These are phyloP conservation scores for Aspergillus luchuensis DNA, from an alignment of 2,329 filamentous ascomycete species.

Conservation along the genomic window DNA sequence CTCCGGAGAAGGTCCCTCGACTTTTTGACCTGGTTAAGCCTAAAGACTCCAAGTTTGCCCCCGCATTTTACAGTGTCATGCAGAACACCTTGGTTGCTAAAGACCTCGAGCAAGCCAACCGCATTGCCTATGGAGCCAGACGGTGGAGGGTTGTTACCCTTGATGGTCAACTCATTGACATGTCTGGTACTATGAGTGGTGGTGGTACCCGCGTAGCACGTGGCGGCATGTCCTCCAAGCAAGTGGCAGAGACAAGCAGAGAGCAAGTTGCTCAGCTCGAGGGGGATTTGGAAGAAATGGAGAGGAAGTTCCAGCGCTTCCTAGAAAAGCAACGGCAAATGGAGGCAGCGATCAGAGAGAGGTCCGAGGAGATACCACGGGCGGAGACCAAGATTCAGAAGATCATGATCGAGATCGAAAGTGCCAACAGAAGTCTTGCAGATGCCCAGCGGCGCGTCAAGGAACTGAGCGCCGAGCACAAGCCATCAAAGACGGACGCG, in stretches of 20 bases:
- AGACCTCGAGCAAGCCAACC: conserved; percentile 92
- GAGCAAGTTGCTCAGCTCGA: conserved; percentile 89
- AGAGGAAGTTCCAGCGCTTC: conserved; percentile 79
- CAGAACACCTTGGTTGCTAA: conserved; percentile 93
- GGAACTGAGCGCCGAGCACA: conserved; percentile 78
- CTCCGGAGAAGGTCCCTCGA: conserved; percentile 87
- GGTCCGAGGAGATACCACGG: conserved; percentile 77
- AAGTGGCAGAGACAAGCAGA: conserved; percentile 80
- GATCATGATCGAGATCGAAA: conserved; percentile 83
- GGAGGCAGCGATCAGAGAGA: conserved; percentile 69
- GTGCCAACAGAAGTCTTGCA: conserved; percentile 76
- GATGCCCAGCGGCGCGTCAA: conserved; percentile 84
- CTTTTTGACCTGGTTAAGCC: conserved; percentile 90
- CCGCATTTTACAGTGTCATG: conserved; percentile 93
- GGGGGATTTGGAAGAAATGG: conserved; percentile 78
- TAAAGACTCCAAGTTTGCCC: conserved; percentile 81
- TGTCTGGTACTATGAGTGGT: conserved; percentile 98
- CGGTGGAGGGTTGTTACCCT: conserved; percentile 96
- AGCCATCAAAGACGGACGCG: conserved; percentile 79
- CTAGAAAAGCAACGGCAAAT: conserved; percentile 81
- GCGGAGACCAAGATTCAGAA: conserved; percentile 92
- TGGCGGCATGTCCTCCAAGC: conserved; percentile 95
- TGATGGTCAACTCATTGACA: conserved; percentile 93
- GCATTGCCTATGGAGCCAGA: conserved; percentile 91
- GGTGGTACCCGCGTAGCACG: conserved; percentile 88